A percentile compares a stretch with the other conserved stretches of the same genome.
Evolutionary conservation across 805 yeast species (phyloP).

Genomic region (Ogataea degrootiae): DNA sequence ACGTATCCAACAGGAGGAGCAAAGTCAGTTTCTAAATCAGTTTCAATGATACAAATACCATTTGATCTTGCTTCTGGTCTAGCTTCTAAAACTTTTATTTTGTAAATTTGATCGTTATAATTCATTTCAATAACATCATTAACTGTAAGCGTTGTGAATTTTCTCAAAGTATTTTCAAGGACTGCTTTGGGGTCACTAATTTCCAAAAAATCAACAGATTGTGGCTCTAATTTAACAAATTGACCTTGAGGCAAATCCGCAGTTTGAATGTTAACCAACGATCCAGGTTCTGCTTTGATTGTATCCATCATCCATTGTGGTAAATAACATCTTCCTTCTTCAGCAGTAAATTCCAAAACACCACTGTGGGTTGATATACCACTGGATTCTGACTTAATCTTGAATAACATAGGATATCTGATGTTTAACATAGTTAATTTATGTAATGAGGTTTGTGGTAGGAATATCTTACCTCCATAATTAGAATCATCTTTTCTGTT

Average conservation of each 20-base stretch:
- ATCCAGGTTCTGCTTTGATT: slow-evolving; percentile 67
- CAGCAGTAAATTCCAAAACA: slow-evolving; percentile 93
- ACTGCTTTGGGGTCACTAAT: slow-evolving; percentile 97
- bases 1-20: slow-evolving; percentile 99
- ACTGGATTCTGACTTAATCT: slow-evolving; percentile 60
- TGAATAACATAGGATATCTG: slow-evolving; percentile 94
- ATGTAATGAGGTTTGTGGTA: slow-evolving; percentile 90
- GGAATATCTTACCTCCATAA: slow-evolving; percentile 90
- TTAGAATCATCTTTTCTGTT: slow-evolving; percentile 72
- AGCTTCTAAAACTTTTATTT: slow-evolving; percentile 79
- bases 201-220: slow-evolving; percentile 86
- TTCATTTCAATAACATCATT: slow-evolving; percentile 79
- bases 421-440: slow-evolving; percentile 87
- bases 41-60: slow-evolving; percentile 92
- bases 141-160: slow-evolving; percentile 82
- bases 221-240: slow-evolving; percentile 94
- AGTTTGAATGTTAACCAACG: slow-evolving; percentile 67
- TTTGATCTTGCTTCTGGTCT: slow-evolving; percentile 64
- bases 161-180: slow-evolving; percentile 83
- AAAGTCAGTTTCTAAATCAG: slow-evolving; percentile 94
- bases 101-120: slow-evolving; percentile 75
- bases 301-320: slow-evolving; percentile 97
- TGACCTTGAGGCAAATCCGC: slow-evolving; percentile 81
- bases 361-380: slow-evolving; percentile 76
- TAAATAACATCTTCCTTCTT: slow-evolving; percentile 90